phyloP scores from a whole-genome alignment of 768 basidiomycete species.

The Suillus plorans region DNA sequence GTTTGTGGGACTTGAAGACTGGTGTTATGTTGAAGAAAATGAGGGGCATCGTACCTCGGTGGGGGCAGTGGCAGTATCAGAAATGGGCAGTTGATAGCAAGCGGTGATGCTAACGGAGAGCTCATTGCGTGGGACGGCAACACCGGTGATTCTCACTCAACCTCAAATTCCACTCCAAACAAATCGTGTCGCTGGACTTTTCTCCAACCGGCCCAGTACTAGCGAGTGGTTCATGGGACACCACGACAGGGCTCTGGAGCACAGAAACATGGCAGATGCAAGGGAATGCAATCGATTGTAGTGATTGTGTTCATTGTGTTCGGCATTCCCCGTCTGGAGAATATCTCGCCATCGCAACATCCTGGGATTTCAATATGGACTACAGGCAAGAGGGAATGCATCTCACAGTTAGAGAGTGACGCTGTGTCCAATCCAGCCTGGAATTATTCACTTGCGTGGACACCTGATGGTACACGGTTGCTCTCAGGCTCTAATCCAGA shows the following conservation, averaged over 20 bases:
- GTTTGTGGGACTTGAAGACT: background rate
- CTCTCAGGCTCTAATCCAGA: background rate
- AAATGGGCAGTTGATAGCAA: background rate
- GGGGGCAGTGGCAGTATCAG: background rate
- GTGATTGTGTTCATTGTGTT: background rate
- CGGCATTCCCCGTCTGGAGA: background rate
- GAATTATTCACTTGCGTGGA: background rate
- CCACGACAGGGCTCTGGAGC: background rate
- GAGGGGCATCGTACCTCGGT: background rate
- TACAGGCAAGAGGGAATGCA: background rate
- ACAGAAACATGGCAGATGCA: background rate
- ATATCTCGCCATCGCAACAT: background rate
- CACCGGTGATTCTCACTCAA: background rate
- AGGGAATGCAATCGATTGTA: background rate
- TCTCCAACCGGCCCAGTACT: background rate
- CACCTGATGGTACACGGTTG: background rate
- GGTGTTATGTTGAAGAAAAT: background rate
- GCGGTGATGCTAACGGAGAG: background rate
- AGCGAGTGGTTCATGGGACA: no score
- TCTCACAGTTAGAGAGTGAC: background rate
- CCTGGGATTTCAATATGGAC: background rate
- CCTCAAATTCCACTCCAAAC: background rate
- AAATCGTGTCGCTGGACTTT: background rate
- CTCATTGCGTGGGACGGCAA: background rate
- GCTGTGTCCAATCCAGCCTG: no score